Evolutionary conservation across 2,329 filamentous ascomycete genomes (phyloP).

Genomic region (Fusarium irregulare): DNA sequence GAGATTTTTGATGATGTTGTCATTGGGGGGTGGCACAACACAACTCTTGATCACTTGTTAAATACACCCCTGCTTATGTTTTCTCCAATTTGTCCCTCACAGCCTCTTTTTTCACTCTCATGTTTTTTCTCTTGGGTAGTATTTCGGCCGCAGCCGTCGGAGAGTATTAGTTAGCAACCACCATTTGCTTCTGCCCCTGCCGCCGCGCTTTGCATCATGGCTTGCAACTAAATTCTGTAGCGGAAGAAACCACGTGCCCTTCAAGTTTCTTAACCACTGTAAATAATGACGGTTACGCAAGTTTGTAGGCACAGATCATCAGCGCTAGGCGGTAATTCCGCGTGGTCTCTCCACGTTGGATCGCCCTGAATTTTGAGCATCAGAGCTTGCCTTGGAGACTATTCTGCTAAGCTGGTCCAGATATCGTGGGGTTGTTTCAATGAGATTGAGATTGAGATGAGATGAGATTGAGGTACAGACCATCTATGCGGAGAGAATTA

Average conservation of each 20-base stretch:
- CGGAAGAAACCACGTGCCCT: conserved; percentile 14
- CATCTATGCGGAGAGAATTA: conserved; percentile 2
- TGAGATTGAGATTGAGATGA: conserved; percentile 1
- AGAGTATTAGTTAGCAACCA: conserved; percentile 6
- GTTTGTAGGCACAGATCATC: not conserved
- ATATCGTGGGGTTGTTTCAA: conserved; percentile 7
- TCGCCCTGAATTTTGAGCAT: conserved; percentile 24
- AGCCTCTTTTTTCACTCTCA: not conserved
- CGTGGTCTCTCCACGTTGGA: conserved; percentile 13
- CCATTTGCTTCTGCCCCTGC: not conserved
- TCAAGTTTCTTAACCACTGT: not conserved
- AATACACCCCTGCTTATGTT: conserved; percentile 17
- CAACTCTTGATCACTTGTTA: not conserved
- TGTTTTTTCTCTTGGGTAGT: conserved; percentile 11
- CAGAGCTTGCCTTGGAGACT: too few relatives aligned
- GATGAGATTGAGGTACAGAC: not conserved
- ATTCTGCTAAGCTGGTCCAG: not conserved
- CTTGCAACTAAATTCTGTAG: conserved; percentile 11
- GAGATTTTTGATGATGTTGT: conserved; percentile 13
- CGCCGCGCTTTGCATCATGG: conserved; percentile 18
- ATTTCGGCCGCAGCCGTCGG: conserved; percentile 41
- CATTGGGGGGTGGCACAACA: conserved; percentile 4
- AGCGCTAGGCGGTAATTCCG: conserved; percentile 7
- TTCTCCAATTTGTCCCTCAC: conserved; percentile 36
- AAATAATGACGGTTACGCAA: not conserved